Conservation (phyloP, 129 eudicot species). For the Centaurea solstitialis region DNA sequence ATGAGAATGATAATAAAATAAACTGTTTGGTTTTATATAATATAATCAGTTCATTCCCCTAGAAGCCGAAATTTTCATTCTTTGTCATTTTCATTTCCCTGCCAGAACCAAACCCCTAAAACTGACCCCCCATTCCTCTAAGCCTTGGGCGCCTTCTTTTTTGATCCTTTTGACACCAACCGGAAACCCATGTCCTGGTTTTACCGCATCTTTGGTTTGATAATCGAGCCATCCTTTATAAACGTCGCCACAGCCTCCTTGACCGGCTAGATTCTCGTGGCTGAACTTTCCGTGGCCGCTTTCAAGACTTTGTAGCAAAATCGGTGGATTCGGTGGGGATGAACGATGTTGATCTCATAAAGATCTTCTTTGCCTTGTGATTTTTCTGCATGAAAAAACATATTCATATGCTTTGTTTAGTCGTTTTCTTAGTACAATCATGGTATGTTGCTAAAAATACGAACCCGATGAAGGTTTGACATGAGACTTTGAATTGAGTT, state of each 20-base stretch:
- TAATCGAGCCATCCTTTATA: slow-evolving; percentile 55
- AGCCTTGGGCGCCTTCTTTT: slow-evolving; percentile 44
- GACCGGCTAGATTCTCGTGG: slow-evolving; percentile 37
- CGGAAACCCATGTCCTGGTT: slow-evolving; percentile 34
- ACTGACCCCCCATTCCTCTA: slow-evolving; percentile 52
- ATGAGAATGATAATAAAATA: too few species aligned
- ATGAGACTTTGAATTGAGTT: slow-evolving; percentile 1
- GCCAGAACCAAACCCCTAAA: too few species aligned
- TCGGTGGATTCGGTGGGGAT: slow-evolving; percentile 16
- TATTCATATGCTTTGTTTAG: neutral
- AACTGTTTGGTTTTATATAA: too few species aligned
- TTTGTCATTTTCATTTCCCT: too few species aligned
- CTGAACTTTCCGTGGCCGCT: slow-evolving; percentile 39
- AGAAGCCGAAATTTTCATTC: too few species aligned
- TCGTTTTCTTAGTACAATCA: neutral
- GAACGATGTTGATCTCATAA: neutral
- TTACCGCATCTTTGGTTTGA: slow-evolving; percentile 40
- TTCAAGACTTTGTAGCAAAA: slow-evolving; percentile 36
- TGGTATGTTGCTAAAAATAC: neutral
- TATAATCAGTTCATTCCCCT: too few species aligned
- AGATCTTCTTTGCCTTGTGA: neutral
- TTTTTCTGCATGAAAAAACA: slow-evolving; percentile 13
- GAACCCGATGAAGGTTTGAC: slow-evolving; percentile 16
- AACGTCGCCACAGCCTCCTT: slow-evolving; percentile 53
- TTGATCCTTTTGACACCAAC: slow-evolving; percentile 51